Base-by-base conservation (phyloP, 305 asterid species). In the Fraxinus ornus region DNA sequence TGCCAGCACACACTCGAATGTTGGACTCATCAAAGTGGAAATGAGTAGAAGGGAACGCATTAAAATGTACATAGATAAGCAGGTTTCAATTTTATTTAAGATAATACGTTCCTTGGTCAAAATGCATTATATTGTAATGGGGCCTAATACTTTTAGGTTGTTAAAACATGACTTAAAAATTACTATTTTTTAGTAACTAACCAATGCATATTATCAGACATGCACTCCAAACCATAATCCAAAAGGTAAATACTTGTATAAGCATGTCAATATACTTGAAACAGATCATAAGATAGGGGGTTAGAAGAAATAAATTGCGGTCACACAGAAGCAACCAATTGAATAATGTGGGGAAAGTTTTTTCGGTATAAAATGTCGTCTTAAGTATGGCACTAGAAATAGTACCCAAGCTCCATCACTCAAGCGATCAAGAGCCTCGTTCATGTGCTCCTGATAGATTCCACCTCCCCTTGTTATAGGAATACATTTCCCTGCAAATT, bases 401-500 rank as follows among this genome's bases (percentile, higher is more conserved):
- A 86, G 41, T 92, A 97, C 99, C 99, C 99, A 97, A 77, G 89
- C 97, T 87, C 98, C 99, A 74, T 90, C 89, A 81, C 83, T 85
- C 91, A 97, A 87, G 78, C 92, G 92, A 73, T 91, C 98, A 85
- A 94, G 94, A 82, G 97, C 98, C 90, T 97, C 99, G 75, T 90
- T 90, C 99, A 94, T 97, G 91, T 93, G 97, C 81, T 94, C 96
- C 86, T 97, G 99, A 88, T 94, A 92, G 79, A 97, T 97, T 79
- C 98, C 98, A 76, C 95, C 97, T n/a, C 99, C 99, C 81, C 99
- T 91, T 82, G 86, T 93, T 83, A 97, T 90, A 52, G 99, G 99
- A 86, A 97, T 97, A 86, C 99, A 97, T 88, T 97, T 97, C 84
- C 99, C 99, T 97, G 95, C 86, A 84, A 77, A 82, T 19, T 76